A percentile compares a stretch with the other conserved stretches of the same genome.
Conservation (phyloP, 2,329 filamentous ascomycete genomes). For the Xylariaceae sp. region DNA sequence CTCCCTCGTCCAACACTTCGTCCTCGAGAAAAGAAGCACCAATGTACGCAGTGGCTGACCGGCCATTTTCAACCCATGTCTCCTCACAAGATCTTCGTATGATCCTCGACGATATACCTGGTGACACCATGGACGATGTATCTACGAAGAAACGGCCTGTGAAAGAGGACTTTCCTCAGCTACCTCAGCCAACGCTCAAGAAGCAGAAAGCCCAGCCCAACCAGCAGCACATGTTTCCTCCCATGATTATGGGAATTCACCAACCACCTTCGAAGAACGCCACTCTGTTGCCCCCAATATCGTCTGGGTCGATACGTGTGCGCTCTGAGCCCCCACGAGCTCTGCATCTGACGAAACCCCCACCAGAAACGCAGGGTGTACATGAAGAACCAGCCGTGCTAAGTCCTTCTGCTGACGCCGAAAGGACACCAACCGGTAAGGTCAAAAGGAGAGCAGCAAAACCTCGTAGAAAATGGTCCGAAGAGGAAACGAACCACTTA, state of each 20-base stretch:
- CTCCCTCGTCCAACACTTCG: background rate
- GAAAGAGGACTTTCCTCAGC: constrained; percentile 62
- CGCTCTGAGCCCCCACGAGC: constrained; percentile 43
- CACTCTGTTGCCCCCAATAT: constrained; percentile 62
- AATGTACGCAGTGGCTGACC: constrained; percentile 22
- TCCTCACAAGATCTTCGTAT: constrained; percentile 44
- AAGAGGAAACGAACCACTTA: constrained; percentile 62
- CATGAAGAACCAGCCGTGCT: constrained; percentile 26
- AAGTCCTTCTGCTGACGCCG: constrained; percentile 29
- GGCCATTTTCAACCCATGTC: constrained; percentile 31
- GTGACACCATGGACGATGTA: constrained; percentile 42
- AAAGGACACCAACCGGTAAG: constrained; percentile 37
- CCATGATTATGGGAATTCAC: constrained; percentile 63
- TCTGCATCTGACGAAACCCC: constrained; percentile 34
- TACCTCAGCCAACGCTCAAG: constrained; percentile 59
- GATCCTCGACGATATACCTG: constrained; percentile 43
- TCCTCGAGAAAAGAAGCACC: constrained; percentile 24
- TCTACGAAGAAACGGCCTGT: constrained; percentile 55
- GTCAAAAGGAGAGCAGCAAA: constrained; percentile 55
- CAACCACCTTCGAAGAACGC: constrained; percentile 57
- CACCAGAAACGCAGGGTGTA: constrained; percentile 26
- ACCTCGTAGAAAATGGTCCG: constrained; percentile 61
- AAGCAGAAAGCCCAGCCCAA: constrained; percentile 55
- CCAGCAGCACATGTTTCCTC: constrained; percentile 56
- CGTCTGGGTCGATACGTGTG: constrained; percentile 48